Evolutionary conservation across 73 alveolate species (phyloP).

Genomic region (Loxodes magnus): DNA sequence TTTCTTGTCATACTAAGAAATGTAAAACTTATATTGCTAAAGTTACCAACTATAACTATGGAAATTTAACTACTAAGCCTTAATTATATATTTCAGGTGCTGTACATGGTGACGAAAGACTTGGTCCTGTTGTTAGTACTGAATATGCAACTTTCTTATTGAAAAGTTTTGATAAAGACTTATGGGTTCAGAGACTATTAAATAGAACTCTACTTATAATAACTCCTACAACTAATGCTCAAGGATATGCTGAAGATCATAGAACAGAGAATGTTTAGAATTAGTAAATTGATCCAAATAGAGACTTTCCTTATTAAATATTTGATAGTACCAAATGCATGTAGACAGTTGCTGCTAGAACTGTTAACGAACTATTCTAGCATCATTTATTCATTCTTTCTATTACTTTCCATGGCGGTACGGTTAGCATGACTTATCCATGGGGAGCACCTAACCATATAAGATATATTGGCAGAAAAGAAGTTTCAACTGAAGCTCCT

Average conservation of each 20-base stretch:
- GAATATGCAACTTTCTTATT: slow-evolving; percentile 63
- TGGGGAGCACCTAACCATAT: slow-evolving; percentile 89
- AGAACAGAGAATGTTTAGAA: slow-evolving; percentile 82
- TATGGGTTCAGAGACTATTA: slow-evolving; percentile 38
- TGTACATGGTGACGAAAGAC: slow-evolving; percentile 88
- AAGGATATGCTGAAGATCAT: slow-evolving; percentile 55
- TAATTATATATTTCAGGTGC: slow-evolving; percentile 84
- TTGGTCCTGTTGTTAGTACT: slow-evolving; percentile 74
- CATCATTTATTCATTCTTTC: slow-evolving; percentile 55
- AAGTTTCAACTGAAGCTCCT: slow-evolving; percentile 80
- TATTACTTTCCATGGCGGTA: slow-evolving; percentile 93
- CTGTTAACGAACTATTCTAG: slow-evolving; percentile 50
- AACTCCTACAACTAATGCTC: slow-evolving; percentile 94
- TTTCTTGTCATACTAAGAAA: too few relatives aligned
- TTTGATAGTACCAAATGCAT: slow-evolving; percentile 48
- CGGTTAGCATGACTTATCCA: slow-evolving; percentile 74
- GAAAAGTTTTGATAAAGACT: slow-evolving; percentile 27
- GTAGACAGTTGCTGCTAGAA: slow-evolving; percentile 74
- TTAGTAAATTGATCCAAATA: slow-evolving; percentile 71
- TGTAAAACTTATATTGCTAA: too few relatives aligned
- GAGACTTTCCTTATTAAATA: slow-evolving; percentile 86
- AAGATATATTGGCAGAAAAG: too few relatives aligned
- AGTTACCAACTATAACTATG: too few relatives aligned
- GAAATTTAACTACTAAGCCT: too few relatives aligned
- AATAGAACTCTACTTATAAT: slow-evolving; percentile 50